A percentile compares a stretch with the other conserved stretches of the same genome.
phyloP scores from a whole-genome alignment of 2,329 filamentous ascomycete genomes.

The Mycosphaerella sp. region DNA sequence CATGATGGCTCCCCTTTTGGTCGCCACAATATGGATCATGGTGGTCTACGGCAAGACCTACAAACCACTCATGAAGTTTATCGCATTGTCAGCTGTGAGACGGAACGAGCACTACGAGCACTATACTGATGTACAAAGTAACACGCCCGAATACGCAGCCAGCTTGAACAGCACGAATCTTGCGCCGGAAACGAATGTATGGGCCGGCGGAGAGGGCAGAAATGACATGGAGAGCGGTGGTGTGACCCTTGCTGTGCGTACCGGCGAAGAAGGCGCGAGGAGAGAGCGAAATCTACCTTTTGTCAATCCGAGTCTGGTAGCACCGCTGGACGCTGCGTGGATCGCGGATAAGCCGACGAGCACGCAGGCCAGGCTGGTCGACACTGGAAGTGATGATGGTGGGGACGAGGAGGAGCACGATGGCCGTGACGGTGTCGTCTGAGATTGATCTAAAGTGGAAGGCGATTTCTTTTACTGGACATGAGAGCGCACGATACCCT shows the following conservation, averaged over 20 bases:
- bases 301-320: constrained; percentile 67
- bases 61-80: constrained; percentile 83
- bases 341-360: constrained; percentile 20
- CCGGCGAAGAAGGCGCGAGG: constrained; percentile 11
- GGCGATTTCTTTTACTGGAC: not conserved
- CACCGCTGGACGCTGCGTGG: constrained; percentile 41
- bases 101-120: constrained; percentile 49
- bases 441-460: not conserved
- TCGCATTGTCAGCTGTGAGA: constrained; percentile 79
- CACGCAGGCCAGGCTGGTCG: constrained; percentile 3
- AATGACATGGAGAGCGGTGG: constrained; percentile 7
- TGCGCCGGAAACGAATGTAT: constrained; percentile 37
- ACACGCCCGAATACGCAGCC: constrained; percentile 26
- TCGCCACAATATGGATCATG: constrained; percentile 81
- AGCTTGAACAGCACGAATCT: constrained; percentile 25
- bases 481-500: not conserved
- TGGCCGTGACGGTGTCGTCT: not conserved
- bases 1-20: constrained; percentile 67
- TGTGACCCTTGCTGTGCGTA: constrained; percentile 12
- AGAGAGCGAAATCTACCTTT: constrained; percentile 62
- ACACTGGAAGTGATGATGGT: constrained; percentile 6
- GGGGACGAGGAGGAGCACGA: not conserved
- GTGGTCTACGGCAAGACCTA: constrained; percentile 76
- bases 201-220: constrained; percentile 24
- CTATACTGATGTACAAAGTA: constrained; percentile 32